Conservation (phyloP, 1,139 yeast species). For the Taphrina communis region DNA sequence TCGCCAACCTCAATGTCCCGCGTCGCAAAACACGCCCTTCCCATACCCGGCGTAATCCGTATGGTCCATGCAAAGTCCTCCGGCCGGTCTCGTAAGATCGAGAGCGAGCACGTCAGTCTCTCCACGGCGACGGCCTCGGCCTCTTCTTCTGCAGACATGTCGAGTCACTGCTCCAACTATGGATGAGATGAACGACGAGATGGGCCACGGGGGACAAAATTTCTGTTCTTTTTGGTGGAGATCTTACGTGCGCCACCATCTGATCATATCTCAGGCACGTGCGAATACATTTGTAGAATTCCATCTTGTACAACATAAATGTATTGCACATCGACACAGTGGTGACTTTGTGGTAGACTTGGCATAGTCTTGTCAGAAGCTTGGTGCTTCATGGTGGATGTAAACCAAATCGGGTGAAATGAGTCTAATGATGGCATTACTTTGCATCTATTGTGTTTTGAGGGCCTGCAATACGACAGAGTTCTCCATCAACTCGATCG, state of each 20-base stretch:
- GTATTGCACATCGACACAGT: too few relatives aligned
- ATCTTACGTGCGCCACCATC: conserved; percentile 5
- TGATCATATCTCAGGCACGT: neutral
- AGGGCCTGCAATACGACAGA: conserved; percentile 31
- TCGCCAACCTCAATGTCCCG: conserved; percentile 25
- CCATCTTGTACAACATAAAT: too few relatives aligned
- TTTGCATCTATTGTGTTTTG: conserved; percentile 19
- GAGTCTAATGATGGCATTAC: neutral
- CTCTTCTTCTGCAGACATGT: too few relatives aligned
- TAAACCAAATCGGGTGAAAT: neutral
- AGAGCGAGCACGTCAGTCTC: conserved; percentile 15
- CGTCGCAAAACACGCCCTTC: conserved; percentile 29
- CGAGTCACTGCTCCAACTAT: too few relatives aligned
- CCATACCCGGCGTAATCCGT: neutral
- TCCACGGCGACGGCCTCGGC: neutral
- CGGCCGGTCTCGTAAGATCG: neutral
- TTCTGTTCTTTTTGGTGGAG: neutral
- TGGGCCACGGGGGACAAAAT: neutral
- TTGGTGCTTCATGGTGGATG: too few relatives aligned
- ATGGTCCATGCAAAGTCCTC: neutral
- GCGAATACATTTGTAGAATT: too few relatives aligned
- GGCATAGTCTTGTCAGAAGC: too few relatives aligned
- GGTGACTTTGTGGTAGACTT: too few relatives aligned
- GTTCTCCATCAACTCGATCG: conserved; percentile 40
- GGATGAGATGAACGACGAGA: neutral